These are phyloP conservation scores for Akanthomyces dipterigenus DNA, from an alignment of 2,329 filamentous ascomycete genomes.

Conservation along the genomic window DNA sequence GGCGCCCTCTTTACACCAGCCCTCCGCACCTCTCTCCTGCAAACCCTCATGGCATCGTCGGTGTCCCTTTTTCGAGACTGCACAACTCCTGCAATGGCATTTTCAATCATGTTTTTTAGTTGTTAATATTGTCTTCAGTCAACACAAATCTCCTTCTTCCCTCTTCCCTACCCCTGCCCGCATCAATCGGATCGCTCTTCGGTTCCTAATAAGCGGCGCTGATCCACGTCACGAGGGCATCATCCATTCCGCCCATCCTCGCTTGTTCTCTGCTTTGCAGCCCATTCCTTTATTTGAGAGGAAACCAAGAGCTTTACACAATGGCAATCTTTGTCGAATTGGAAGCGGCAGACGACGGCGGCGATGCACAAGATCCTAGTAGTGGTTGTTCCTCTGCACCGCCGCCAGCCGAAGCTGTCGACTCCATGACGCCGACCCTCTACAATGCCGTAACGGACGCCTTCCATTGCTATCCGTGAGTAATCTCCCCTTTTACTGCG, in stretches of 20 bases:
- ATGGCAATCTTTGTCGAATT: constrained; percentile 21
- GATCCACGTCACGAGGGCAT: constrained; percentile 8
- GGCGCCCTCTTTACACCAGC: neutral
- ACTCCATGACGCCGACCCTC: constrained; percentile 10
- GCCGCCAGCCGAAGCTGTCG: neutral
- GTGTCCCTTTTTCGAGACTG: no score
- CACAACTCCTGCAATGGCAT: neutral
- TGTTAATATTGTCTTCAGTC: neutral
- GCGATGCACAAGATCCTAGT: constrained; percentile 9
- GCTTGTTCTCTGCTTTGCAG: neutral
- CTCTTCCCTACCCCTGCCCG: neutral
- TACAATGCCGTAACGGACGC: constrained; percentile 23
- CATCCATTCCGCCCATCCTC: neutral
- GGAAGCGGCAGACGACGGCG: constrained; percentile 15
- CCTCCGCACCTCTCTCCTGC: neutral
- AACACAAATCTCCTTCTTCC: neutral
- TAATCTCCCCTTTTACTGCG: neutral
- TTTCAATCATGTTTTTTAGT: neutral
- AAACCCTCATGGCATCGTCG: neutral
- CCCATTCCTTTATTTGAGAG: neutral
- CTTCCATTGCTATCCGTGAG: constrained; percentile 32
- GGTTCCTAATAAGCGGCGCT: neutral
- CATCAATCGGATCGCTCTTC: neutral
- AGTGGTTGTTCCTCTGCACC: constrained; percentile 5
- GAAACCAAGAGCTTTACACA: neutral